These are phyloP conservation scores for Pseudonectria foliicola DNA, from an alignment of 2,329 filamentous ascomycete genomes.

Conservation along the genomic window DNA sequence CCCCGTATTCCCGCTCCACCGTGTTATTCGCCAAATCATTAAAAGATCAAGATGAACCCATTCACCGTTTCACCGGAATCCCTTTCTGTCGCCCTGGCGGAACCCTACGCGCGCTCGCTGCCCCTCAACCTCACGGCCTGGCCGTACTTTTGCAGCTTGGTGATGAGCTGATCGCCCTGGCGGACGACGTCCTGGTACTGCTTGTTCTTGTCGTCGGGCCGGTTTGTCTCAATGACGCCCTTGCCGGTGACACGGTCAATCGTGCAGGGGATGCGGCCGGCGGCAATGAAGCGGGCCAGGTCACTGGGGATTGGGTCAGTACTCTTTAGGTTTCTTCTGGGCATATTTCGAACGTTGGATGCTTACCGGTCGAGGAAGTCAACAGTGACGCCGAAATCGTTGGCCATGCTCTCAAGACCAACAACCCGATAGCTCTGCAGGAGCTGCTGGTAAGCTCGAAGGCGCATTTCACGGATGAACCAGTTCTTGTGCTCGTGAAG, in stretches of 20 bases:
- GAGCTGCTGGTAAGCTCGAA: conserved; percentile 92
- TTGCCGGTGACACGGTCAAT: conserved; percentile 96
- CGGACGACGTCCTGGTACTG: conserved; percentile 98
- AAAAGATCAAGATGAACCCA: neutral
- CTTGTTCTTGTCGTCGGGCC: conserved; percentile 98
- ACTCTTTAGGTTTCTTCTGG: neutral
- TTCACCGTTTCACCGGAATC: neutral
- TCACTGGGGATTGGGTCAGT: conserved; percentile 50
- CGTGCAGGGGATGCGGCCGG: conserved; percentile 87
- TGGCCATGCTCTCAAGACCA: conserved; percentile 94
- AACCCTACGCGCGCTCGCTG: conserved; percentile 73
- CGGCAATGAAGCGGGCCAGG: conserved; percentile 93
- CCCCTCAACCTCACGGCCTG: conserved; percentile 91
- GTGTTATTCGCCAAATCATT: neutral
- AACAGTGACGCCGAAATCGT: conserved; percentile 92
- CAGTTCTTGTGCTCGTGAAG: conserved; percentile 92
- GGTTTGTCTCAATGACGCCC: conserved; percentile 95
- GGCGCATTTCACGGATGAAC: conserved; percentile 97
- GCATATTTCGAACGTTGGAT: neutral
- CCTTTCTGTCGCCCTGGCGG: neutral
- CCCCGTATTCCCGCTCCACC: neutral
- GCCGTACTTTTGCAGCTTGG: conserved; percentile 98
- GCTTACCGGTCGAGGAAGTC: conserved; percentile 90
- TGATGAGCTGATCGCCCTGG: conserved; percentile 95
- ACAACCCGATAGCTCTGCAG: conserved; percentile 96